Conservation (phyloP, 2,329 filamentous ascomycete genomes). For the Nigrospora osmanthi region DNA sequence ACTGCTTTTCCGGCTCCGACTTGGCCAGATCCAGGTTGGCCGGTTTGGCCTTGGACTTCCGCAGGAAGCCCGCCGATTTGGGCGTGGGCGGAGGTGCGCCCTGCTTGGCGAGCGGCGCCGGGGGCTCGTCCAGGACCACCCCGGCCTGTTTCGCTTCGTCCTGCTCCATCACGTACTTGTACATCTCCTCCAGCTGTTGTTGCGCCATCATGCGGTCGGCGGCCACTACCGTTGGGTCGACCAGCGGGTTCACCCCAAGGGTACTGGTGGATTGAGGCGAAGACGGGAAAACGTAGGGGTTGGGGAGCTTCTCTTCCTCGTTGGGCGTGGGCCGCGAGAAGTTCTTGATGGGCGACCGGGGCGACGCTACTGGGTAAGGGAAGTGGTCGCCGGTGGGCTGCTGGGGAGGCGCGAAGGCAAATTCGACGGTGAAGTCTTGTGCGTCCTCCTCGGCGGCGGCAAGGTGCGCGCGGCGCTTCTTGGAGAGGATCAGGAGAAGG, state of each 20-base stretch:
- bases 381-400: slow-evolving; percentile 11
- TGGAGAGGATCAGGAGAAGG: slow-evolving; percentile 53
- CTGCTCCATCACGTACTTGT: slow-evolving; percentile 86
- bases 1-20: slow-evolving; percentile 39
- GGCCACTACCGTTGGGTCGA: slow-evolving; percentile 71
- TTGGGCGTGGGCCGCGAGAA: slow-evolving; percentile 43
- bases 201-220: slow-evolving; percentile 69
- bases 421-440: slow-evolving; percentile 36
- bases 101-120: slow-evolving; percentile 26
- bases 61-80: slow-evolving; percentile 40
- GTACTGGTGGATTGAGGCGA: neutral
- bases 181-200: slow-evolving; percentile 81
- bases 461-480: slow-evolving; percentile 44
- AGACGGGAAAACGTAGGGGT: slow-evolving; percentile 32
- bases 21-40: slow-evolving; percentile 29
- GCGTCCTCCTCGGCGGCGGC: slow-evolving; percentile 43
- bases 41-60: slow-evolving; percentile 27
- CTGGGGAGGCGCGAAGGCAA: slow-evolving; percentile 13
- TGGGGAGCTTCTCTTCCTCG: slow-evolving; percentile 16
- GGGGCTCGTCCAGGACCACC: slow-evolving; percentile 35
- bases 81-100: slow-evolving; percentile 7
- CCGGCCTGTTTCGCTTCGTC: slow-evolving; percentile 61
- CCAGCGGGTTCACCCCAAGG: slow-evolving; percentile 56
- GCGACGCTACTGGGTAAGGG: slow-evolving; percentile 23
- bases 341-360: slow-evolving; percentile 32